phyloP scores from a whole-genome alignment of 495 filamentous ascomycete species.

The Aeminium ludgeri region DNA sequence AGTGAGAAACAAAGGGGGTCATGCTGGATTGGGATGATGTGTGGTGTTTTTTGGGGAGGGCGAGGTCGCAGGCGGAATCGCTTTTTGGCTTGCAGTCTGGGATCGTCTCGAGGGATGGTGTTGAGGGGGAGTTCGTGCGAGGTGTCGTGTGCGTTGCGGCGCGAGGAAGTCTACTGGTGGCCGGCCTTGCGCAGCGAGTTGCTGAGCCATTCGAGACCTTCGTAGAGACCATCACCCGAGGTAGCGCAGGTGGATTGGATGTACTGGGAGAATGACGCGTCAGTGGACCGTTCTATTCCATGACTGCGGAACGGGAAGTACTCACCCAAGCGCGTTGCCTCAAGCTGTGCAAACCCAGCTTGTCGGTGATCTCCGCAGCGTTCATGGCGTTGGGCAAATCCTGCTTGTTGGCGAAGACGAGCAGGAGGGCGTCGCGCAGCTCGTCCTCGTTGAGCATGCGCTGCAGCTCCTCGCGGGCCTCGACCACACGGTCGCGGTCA shows the following conservation, averaged over 20 bases:
- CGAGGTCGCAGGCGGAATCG: too few species aligned
- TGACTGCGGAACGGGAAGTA: constrained; percentile 12
- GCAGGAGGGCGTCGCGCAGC: constrained; percentile 85
- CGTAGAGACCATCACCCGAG: constrained; percentile 97
- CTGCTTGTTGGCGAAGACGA: constrained; percentile 99
- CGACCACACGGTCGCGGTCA: constrained; percentile 97
- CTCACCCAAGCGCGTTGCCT: constrained; percentile 96
- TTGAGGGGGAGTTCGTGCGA: constrained; percentile 2
- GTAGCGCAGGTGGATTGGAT: constrained; percentile 99
- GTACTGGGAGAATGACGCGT: constrained; percentile 41
- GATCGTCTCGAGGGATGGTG: too few species aligned
- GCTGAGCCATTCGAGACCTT: constrained; percentile 98
- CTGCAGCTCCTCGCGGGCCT: constrained; percentile 97
- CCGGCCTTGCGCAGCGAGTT: constrained; percentile 84
- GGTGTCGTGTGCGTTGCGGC: neutral
- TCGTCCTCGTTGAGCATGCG: constrained; percentile 99
- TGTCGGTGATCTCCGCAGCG: constrained; percentile 97
- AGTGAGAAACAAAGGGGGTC: too few species aligned
- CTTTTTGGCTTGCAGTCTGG: too few species aligned
- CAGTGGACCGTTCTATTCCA: neutral
- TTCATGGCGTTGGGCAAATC: constrained; percentile 99
- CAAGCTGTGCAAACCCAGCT: constrained; percentile 97
- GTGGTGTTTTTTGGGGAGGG: too few species aligned
- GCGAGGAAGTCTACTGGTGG: constrained; percentile 41
- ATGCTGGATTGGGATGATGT: too few species aligned